Evolutionary conservation across 306 rosid genomes (phyloP).

Genomic region (Malus sieversii): DNA sequence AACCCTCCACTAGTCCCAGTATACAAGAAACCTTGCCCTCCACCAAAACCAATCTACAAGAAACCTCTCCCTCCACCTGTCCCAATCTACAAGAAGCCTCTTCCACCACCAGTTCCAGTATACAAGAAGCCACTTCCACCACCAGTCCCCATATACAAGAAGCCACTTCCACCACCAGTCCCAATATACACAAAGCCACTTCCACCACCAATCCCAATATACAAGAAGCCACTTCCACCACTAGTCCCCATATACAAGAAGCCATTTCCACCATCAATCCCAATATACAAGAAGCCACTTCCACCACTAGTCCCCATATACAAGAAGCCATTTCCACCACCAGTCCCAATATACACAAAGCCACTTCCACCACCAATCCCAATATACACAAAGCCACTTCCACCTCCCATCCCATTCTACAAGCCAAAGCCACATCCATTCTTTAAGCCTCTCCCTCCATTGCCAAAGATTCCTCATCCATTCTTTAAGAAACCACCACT

Average conservation of each 20-base stretch:
- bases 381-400: not conserved
- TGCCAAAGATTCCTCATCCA: conserved; percentile 7
- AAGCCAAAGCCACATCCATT: conserved; percentile 24
- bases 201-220: not conserved
- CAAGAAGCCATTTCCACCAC: conserved; percentile 7
- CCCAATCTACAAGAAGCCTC: not conserved
- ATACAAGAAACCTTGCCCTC: not conserved
- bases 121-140: conserved; percentile 4
- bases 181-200: not conserved
- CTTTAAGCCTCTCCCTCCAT: conserved; percentile 13
- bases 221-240: conserved; percentile 3
- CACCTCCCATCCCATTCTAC: conserved; percentile 21
- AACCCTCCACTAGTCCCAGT: not conserved
- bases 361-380: not conserved
- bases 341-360: not conserved
- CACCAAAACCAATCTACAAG: too few species aligned
- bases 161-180: not conserved
- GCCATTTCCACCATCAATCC: conserved; percentile 14
- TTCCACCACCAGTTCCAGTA: not conserved
- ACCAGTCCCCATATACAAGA: not conserved
- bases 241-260: not conserved
- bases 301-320: not conserved
- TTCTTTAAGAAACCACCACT: conserved; percentile 16
- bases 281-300: not conserved
- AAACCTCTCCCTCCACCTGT: conserved; percentile 22